Evolutionary conservation across 2,329 filamentous ascomycete species (phyloP).

Genomic region (Microcera coccophila): DNA sequence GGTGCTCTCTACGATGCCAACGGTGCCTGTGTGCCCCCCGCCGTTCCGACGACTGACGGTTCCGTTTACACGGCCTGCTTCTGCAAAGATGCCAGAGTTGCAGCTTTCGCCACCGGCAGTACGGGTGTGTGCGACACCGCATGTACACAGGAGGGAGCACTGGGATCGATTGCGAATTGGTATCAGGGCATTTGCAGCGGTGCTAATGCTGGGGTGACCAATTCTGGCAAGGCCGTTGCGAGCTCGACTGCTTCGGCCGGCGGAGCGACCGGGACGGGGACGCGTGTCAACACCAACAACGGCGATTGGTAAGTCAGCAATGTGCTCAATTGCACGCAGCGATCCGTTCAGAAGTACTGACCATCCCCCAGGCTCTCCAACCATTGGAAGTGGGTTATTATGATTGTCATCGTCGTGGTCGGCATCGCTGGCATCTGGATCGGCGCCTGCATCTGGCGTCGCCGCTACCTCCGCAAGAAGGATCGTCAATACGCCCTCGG

Average conservation of each 20-base stretch:
- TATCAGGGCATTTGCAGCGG: conserved; percentile 63
- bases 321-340: neutral
- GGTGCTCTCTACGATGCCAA: conserved; percentile 65
- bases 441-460: conserved; percentile 66
- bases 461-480: conserved; percentile 67
- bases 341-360: conserved; percentile 7
- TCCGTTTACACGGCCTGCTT: conserved; percentile 66
- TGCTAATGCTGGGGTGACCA: conserved; percentile 22
- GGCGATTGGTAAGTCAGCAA: conserved; percentile 44
- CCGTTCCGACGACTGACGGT: conserved; percentile 41
- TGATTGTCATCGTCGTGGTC: conserved; percentile 70
- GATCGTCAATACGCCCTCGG: conserved; percentile 46
- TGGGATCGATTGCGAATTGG: conserved; percentile 63
- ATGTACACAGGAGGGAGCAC: conserved; percentile 48
- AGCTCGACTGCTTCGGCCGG: conserved; percentile 16
- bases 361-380: conserved; percentile 54
- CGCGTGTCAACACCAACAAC: conserved; percentile 20
- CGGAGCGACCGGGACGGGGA: conserved; percentile 7
- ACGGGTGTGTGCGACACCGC: conserved; percentile 59
- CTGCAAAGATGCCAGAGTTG: conserved; percentile 61
- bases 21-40: conserved; percentile 63
- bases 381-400: conserved; percentile 78
- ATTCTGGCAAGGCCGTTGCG: conserved; percentile 12
- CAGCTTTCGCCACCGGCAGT: conserved; percentile 52
- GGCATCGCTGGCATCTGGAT: conserved; percentile 65